phyloP scores from a whole-genome alignment of 768 basidiomycete species.

The Lepiota brunneoincarnata region DNA sequence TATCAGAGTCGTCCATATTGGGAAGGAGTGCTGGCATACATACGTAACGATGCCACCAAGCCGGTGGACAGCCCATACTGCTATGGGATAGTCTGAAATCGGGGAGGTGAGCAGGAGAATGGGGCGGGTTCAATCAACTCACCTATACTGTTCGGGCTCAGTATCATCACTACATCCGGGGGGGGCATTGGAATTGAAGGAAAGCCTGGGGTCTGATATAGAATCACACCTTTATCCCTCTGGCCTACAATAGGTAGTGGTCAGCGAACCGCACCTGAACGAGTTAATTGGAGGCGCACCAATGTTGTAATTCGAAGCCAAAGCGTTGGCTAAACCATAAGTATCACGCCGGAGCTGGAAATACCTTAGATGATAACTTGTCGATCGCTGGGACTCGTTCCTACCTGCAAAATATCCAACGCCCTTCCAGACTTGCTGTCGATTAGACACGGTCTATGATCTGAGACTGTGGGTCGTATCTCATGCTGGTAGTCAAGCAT shows the following conservation, averaged over 20 bases:
- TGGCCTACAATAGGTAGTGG: constrained; percentile 1
- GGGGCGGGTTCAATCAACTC: constrained; percentile 4
- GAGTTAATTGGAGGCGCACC: constrained; percentile 10
- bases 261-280: background rate
- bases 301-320: constrained; percentile 28
- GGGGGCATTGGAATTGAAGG: background rate
- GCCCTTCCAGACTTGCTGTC: constrained; percentile 45
- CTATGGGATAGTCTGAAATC: constrained; percentile 38
- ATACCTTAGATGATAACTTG: background rate
- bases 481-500: constrained; percentile 49
- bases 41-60: constrained; percentile 54
- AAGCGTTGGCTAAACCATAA: constrained; percentile 33
- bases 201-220: background rate
- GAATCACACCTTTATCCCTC: constrained; percentile 17
- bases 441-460: constrained; percentile 43
- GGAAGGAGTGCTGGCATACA: constrained; percentile 11
- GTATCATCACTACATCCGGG: constrained; percentile 40
- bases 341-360: constrained; percentile 20
- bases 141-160: constrained; percentile 57
- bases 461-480: constrained; percentile 33
- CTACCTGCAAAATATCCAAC: constrained; percentile 16
- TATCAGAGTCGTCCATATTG: background rate
- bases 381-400: background rate
- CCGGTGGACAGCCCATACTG: constrained; percentile 48
- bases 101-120: background rate